Evolutionary conservation across 768 basidiomycete species (phyloP).

Genomic region (Suillus subalutaceus): DNA sequence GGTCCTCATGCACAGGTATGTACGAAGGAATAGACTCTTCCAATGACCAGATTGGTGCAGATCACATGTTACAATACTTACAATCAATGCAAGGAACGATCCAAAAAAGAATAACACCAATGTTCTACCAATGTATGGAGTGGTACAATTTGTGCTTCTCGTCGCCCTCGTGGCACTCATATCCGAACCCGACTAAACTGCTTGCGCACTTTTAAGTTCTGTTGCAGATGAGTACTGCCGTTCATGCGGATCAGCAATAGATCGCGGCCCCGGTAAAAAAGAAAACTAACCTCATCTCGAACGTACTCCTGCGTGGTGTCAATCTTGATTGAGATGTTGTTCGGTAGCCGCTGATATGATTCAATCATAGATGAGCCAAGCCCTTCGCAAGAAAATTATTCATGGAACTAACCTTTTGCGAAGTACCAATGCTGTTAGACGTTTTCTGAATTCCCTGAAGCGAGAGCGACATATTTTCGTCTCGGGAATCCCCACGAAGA

Average conservation of each 20-base stretch:
- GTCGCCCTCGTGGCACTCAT: not conserved
- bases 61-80: constrained; percentile 15
- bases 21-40: not conserved
- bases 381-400: too few relatives aligned
- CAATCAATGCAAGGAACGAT: constrained; percentile 8
- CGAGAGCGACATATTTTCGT: constrained; percentile 21
- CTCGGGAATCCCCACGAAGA: constrained; percentile 33
- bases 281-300: constrained; percentile 39
- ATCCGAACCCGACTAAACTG: not conserved
- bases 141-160: constrained; percentile 11
- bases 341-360: constrained; percentile 29
- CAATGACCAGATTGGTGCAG: constrained; percentile 6
- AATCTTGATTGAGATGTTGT: constrained; percentile 66
- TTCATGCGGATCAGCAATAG: constrained; percentile 4
- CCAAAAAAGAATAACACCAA: constrained; percentile 12
- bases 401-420: constrained; percentile 17
- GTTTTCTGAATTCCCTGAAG: constrained; percentile 32
- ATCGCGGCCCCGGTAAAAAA: not conserved
- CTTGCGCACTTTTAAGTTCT: constrained; percentile 6
- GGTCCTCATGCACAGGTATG: constrained; percentile 6
- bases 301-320: constrained; percentile 59
- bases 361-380: not conserved
- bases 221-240: constrained; percentile 7
- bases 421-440: constrained; percentile 12
- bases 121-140: constrained; percentile 9